phyloP scores from a whole-genome alignment of 1,284 basidiomycete species.

The Naganishia sp. region DNA sequence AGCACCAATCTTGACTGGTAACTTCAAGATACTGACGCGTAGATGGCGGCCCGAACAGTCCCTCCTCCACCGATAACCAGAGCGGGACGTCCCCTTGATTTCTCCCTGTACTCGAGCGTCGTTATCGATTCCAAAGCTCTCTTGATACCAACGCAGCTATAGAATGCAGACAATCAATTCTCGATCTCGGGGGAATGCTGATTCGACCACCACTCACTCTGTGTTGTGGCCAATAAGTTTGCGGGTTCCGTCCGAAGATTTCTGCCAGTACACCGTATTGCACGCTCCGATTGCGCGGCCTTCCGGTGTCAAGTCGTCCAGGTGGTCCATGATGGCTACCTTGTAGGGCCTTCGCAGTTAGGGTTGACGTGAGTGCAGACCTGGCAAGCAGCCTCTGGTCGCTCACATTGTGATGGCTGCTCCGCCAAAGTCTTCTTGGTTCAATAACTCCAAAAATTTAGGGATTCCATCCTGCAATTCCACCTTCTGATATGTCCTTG shows the following conservation, averaged over 20 bases:
- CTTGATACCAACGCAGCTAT: slow-evolving; percentile 19
- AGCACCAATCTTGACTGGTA: background rate
- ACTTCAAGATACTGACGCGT: slow-evolving; percentile 56
- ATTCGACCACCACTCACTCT: slow-evolving; percentile 61
- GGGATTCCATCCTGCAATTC: slow-evolving; percentile 64
- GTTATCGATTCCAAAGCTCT: slow-evolving; percentile 14
- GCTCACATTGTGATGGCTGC: slow-evolving; percentile 26
- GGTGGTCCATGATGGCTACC: slow-evolving; percentile 71
- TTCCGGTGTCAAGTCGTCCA: slow-evolving; percentile 71
- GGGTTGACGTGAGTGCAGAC: slow-evolving; percentile 80
- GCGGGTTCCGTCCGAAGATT: slow-evolving; percentile 54
- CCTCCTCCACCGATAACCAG: slow-evolving; percentile 85
- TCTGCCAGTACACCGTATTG: slow-evolving; percentile 73
- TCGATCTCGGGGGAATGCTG: background rate
- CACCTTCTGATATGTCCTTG: slow-evolving; percentile 74
- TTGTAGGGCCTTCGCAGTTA: slow-evolving; percentile 72
- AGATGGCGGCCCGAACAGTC: slow-evolving; percentile 82
- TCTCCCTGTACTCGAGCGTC: background rate
- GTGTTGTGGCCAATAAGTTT: slow-evolving; percentile 81
- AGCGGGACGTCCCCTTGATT: slow-evolving; percentile 50
- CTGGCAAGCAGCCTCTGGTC: slow-evolving; percentile 59
- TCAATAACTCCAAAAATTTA: slow-evolving; percentile 54
- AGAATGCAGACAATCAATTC: background rate
- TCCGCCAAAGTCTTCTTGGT: slow-evolving; percentile 27
- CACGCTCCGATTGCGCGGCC: slow-evolving; percentile 79